Evolutionary conservation across 2,329 filamentous ascomycete genomes (phyloP).

Genomic region (Aspergillus japonicus): DNA sequence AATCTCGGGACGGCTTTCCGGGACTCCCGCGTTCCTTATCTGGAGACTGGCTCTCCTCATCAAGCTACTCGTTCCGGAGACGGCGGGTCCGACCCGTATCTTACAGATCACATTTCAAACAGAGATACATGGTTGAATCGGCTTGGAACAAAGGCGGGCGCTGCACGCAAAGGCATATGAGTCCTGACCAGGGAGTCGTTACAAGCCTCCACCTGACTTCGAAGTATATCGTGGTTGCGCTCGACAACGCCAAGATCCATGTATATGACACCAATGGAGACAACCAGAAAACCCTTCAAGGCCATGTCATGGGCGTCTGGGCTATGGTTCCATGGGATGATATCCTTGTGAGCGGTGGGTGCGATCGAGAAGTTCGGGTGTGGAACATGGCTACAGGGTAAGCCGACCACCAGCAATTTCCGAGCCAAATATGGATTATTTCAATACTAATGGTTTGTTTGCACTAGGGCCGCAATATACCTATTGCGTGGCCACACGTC

Average conservation of each 20-base stretch:
- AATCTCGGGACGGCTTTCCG: conserved; percentile 48
- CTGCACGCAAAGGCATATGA: conserved; percentile 81
- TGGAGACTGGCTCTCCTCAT: conserved; percentile 33
- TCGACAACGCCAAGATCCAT: conserved; percentile 98
- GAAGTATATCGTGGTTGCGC: conserved; percentile 94
- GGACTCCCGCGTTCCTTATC: conserved; percentile 45
- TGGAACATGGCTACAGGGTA: conserved; percentile 96
- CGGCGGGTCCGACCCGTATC: conserved; percentile 68
- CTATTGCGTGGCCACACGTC: conserved; percentile 92
- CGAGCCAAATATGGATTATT: background rate
- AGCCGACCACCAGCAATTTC: conserved; percentile 15
- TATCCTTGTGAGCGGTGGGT: conserved; percentile 90
- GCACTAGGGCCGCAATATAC: conserved; percentile 66
- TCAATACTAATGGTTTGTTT: conserved; percentile 13
- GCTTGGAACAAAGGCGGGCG: conserved; percentile 93
- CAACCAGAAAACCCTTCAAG: conserved; percentile 82
- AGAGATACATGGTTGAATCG: conserved; percentile 93
- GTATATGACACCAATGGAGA: conserved; percentile 92
- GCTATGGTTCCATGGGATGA: conserved; percentile 99
- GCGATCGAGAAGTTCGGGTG: conserved; percentile 92
- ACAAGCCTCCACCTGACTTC: conserved; percentile 91
- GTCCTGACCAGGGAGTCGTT: conserved; percentile 93
- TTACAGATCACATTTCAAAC: conserved; percentile 97
- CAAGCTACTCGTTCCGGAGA: conserved; percentile 35
- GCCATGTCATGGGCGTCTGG: conserved; percentile 99